Evolutionary conservation across 352 stramenopile species (phyloP), one percentile per base, ranked within the genome.

Genomic region (Phytophthora pluvialis): DNA sequence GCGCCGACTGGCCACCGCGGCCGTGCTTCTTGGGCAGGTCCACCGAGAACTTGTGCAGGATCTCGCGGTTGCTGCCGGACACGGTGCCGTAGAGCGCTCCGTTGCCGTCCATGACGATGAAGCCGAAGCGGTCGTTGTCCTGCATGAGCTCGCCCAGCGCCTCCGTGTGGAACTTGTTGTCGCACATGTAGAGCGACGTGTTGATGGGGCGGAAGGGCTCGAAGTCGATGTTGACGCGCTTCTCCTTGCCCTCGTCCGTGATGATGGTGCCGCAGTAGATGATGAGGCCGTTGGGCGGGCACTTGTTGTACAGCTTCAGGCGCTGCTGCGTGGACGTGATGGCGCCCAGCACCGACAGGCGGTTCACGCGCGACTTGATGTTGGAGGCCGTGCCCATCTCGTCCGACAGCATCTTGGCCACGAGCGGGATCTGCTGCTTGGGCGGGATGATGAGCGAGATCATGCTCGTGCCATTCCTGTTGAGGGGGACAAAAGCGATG

Each of bases 111-210:
- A 99, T 99, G 70, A 99, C 78, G 70, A 99, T 99, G 75, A 99
- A 99, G 2, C 98, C 98, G 77, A 99, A 99, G 49, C 89, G 94
- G 71, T 99, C 97, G 77, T 99, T 98, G 80, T 99, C 97, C 76
- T 99, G 97, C 28, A 99, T 81, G 32, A 99, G 81, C 63, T 99
- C 98, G 48, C 98, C 93, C 8, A 99, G 80, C 43, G 98, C 96
- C 64, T 99, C 97, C 18, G 97, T 99, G 86, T 99, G 97, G 81
- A 99, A 99, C 73, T 99, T 99, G 90, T 99, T 99, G 86, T 99
- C 98, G 78, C 98, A 99, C 70, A 99, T 96, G 82, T 99, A 99
- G 13, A 99, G 86, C 54, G 97, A 99, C 62, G 98, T 99, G 81
- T 99, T 99, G 88, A 99, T 99, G 26, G 97, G 94, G 76, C 99